Evolutionary conservation across 192 early-diverging fungal genomes (phyloP), one percentile per base, ranked within the genome.

Genomic region (Backusella westeae): DNA sequence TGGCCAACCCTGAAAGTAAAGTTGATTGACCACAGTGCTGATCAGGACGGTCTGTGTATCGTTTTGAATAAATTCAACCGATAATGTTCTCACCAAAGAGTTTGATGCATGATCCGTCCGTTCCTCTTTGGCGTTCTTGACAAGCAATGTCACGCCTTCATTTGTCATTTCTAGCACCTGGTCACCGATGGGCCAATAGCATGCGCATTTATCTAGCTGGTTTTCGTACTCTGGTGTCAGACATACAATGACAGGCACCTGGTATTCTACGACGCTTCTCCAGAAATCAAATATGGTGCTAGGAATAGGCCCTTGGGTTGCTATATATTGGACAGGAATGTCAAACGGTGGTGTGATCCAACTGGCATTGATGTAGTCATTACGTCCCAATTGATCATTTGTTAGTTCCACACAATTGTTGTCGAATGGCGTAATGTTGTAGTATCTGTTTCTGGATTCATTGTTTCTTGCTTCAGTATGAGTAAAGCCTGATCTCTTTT

Each of bases 181-280:
- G 5, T 78, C 76, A 3, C 66, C 78, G 29, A 70, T 35, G 10
- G 97, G 96, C 96, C 97, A 98, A 79, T 98, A 99, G 23, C 88
- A 88, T 71, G 92, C 88, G 71, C 94, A 97, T 78, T 98, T 98
- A 8, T 84, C 74, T 36, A 88, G 82, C 5, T 92, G 87, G 52
- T 85, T 85, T 76, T 95, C 92, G 19, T 87, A 86, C 77, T 95
- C 94, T 9, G 83, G 80, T 6, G 96, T 96, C 74, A 99, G 83
- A 90, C 96, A 96, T 2, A 97, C 95, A 73, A 99, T 90, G 7
- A 99, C 90, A 2, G 82, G 75, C 3, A 85, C 78, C 36, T 87
- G 75, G 42, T 96, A 91, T 78, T 99, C 94, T 86, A 89, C 88
- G 5, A 94, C 84, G 95, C 97, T 96, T 76, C 86, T 86, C 97